Percentiles rank a stretch among this genome's conserved stretches.
Evolutionary conservation across 768 basidiomycete genomes (phyloP).

Genomic region (Trametes villosa): DNA sequence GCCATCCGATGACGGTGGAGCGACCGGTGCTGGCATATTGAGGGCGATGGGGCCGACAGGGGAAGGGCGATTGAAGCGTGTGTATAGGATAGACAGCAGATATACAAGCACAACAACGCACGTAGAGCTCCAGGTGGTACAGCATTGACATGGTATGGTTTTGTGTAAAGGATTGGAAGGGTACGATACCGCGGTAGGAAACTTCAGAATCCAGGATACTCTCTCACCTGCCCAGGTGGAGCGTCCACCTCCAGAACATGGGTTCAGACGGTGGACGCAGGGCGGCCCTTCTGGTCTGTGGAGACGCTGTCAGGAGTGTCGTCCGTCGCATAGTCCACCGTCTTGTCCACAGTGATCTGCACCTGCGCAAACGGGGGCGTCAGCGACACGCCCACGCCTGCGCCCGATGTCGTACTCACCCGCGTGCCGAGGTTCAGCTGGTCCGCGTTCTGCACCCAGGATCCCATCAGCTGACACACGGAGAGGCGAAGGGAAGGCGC

Average conservation of each 20-base stretch:
- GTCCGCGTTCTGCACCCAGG: slow-evolving; percentile 12
- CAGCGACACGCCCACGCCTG: slow-evolving; percentile 6
- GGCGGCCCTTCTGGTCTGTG: slow-evolving; percentile 8
- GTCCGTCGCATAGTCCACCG: slow-evolving; percentile 32
- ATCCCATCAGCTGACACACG: slow-evolving; percentile 13
- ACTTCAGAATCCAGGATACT: neutral
- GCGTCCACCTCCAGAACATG: neutral
- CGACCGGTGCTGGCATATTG: neutral
- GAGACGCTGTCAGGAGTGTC: slow-evolving; percentile 14
- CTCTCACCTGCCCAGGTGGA: neutral
- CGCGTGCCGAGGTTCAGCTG: slow-evolving; percentile 22
- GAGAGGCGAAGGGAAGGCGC: neutral
- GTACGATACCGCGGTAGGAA: too few species aligned
- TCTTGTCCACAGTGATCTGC: slow-evolving; percentile 34
- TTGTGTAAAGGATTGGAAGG: too few species aligned
- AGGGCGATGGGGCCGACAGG: too few species aligned
- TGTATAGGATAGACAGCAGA: neutral
- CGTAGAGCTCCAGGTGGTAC: too few species aligned
- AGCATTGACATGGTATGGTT: too few species aligned
- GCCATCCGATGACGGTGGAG: neutral
- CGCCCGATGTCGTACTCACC: slow-evolving; percentile 14
- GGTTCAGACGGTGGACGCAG: slow-evolving; percentile 3
- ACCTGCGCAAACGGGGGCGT: slow-evolving; percentile 17
- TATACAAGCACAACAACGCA: slow-evolving; percentile 7
- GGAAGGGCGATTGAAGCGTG: neutral